phyloP scores from a whole-genome alignment of 2,329 filamentous ascomycete genomes.

The Pseudocercospora eumusae region DNA sequence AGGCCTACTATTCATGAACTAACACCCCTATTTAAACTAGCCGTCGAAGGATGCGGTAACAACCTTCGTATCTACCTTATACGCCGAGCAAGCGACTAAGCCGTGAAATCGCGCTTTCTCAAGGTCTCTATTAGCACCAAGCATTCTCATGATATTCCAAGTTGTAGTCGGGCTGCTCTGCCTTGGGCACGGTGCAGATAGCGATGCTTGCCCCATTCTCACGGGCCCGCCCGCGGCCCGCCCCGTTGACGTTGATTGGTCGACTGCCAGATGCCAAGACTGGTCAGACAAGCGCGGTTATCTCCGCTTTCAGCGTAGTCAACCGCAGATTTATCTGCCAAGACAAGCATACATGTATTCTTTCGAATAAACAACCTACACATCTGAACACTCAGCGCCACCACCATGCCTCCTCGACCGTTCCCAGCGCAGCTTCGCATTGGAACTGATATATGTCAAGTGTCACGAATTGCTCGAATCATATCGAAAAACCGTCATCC shows the following conservation, averaged over 20 bases:
- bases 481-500: slow-evolving; percentile 44
- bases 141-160: slow-evolving; percentile 27
- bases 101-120: no score
- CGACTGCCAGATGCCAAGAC: neutral
- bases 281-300: no score
- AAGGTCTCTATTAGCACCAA: slow-evolving; percentile 22
- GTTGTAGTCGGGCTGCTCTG: slow-evolving; percentile 40
- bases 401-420: slow-evolving; percentile 46
- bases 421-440: slow-evolving; percentile 70
- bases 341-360: no score
- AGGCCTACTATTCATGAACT: no score
- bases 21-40: no score
- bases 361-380: neutral
- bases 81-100: no score
- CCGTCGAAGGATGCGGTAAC: no score
- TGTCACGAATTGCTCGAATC: slow-evolving; percentile 64
- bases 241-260: neutral
- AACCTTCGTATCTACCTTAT: no score
- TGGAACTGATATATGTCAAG: slow-evolving; percentile 76
- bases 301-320: no score
- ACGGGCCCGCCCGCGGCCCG: no score
- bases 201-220: no score
- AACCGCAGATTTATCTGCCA: no score
- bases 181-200: slow-evolving; percentile 36
- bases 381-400: neutral